Base-by-base conservation (phyloP, 352 stramenopile species). In the Phytopythium kandeliae region DNA sequence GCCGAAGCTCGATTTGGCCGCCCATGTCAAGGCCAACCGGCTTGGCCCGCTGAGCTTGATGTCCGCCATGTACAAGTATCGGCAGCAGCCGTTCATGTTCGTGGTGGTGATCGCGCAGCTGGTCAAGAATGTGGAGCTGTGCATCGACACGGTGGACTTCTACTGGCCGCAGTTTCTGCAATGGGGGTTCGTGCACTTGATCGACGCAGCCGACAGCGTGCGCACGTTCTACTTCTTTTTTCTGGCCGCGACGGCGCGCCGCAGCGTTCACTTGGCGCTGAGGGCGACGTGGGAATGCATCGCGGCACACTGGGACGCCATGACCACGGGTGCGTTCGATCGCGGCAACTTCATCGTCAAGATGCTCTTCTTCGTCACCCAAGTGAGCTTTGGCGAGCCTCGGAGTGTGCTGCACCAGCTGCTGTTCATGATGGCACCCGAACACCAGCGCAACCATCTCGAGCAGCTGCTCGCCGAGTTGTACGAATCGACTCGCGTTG, bases 131-230 rank as follows among this genome's bases (percentile, higher is more conserved):
- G 67, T 84, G 15, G 76, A 87, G 40, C 69, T 67, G 17, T 76
- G 67, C 30, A 43, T 74, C 24, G 69, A 79, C 34, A 74, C 68
- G n/a, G 64, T 87, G 35, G 74, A 80, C 42, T 83, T 87, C 42
- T 85, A 83, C 49, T 87, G 76, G 76, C 74, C 76, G 10, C 76
- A 87, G 53, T 73, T 86, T 30, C 60, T 87, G 21, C 74, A 85
- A 26, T 87, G 74, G 74, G 76, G 76, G 9, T 79, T 86, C 44
- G 52, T 78, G 0, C 63, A 83, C 33, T 40, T 81, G 0, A 54
- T 41, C 1, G 62, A 78, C 25, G 69, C 71, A 2, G 72, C 76
- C 25, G 62, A 70, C 7, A 85, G 71, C 49, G 71, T 81, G 9
- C 74, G 78, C 44, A 69, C 71, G 12, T 82, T 85, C 43, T 87